Conservation (phyloP, 2,329 filamentous ascomycete genomes). For the Nectriaceae sp. region DNA sequence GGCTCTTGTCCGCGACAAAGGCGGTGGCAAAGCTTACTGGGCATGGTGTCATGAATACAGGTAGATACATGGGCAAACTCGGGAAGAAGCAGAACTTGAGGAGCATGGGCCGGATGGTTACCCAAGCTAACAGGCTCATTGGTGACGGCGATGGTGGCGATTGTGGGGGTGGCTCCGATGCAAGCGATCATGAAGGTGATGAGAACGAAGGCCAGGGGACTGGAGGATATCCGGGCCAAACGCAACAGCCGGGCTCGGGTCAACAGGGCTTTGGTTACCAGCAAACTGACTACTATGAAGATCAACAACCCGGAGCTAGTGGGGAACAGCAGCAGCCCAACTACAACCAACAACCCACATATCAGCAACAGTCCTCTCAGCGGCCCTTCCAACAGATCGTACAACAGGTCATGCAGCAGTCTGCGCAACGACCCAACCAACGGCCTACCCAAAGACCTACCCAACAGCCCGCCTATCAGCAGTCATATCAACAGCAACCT, state of each 20-base stretch:
- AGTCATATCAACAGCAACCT: neutral
- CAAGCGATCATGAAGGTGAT: conserved; percentile 13
- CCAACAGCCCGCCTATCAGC: conserved; percentile 1
- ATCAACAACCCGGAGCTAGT: neutral
- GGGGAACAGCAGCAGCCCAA: conserved; percentile 1
- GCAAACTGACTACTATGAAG: neutral
- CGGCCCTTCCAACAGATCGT: neutral
- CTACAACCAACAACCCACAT: neutral
- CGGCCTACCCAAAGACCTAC: conserved; percentile 11
- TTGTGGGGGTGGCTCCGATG: conserved; percentile 4
- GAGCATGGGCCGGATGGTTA: conserved; percentile 20
- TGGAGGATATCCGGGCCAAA: conserved; percentile 1
- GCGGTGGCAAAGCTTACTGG: conserved; percentile 20
- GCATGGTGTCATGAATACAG: conserved; percentile 1
- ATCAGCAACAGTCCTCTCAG: neutral
- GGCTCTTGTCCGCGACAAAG: conserved; percentile 20
- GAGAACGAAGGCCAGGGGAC: conserved; percentile 3
- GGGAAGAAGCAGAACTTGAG: conserved; percentile 29
- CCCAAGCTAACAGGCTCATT: conserved; percentile 4
- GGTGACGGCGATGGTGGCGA: conserved; percentile 5
- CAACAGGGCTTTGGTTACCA: neutral
- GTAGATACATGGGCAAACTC: conserved; percentile 26
- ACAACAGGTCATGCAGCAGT: neutral
- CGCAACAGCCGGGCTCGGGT: neutral
- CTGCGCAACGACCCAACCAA: conserved; percentile 7